A percentile compares a stretch with the other conserved stretches of the same genome.
Conservation (phyloP, 169 alveolate genomes). For the Plasmodium vinckei region DNA sequence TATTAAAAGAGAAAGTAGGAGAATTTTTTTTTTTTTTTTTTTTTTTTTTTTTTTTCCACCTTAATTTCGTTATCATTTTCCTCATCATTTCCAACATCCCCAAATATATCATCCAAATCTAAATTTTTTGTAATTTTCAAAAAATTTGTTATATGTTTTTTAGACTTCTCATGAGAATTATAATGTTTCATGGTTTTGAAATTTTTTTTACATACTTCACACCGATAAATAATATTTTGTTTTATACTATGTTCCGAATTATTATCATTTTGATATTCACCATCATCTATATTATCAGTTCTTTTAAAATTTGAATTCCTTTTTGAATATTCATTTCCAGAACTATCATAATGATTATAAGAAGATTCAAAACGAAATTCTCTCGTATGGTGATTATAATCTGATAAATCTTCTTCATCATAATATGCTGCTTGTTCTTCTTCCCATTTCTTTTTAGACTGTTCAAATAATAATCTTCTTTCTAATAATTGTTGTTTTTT, state of each 20-base stretch:
- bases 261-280: slow-evolving; percentile 5
- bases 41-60: background rate
- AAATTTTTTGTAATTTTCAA: slow-evolving; percentile 28
- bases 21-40: background rate
- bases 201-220: slow-evolving; percentile 82
- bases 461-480: slow-evolving; percentile 30
- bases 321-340: background rate
- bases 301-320: background rate
- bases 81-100: background rate
- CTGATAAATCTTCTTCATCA: slow-evolving; percentile 13
- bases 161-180: slow-evolving; percentile 81
- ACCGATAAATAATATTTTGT: slow-evolving; percentile 57
- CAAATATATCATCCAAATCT: slow-evolving; percentile 8
- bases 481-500: slow-evolving; percentile 15
- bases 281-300: background rate
- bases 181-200: slow-evolving; percentile 81
- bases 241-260: background rate
- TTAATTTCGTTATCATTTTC: background rate
- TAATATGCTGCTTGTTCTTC: background rate
- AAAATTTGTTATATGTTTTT: slow-evolving; percentile 79
- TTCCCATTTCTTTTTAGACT: slow-evolving; percentile 67
- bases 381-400: background rate
- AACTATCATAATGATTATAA: background rate
- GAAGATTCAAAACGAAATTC: too few species aligned
- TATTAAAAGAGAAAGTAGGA: background rate